Conservation (phyloP, 1,284 basidiomycete species). For the Pyrrhoderma lamaoense region DNA sequence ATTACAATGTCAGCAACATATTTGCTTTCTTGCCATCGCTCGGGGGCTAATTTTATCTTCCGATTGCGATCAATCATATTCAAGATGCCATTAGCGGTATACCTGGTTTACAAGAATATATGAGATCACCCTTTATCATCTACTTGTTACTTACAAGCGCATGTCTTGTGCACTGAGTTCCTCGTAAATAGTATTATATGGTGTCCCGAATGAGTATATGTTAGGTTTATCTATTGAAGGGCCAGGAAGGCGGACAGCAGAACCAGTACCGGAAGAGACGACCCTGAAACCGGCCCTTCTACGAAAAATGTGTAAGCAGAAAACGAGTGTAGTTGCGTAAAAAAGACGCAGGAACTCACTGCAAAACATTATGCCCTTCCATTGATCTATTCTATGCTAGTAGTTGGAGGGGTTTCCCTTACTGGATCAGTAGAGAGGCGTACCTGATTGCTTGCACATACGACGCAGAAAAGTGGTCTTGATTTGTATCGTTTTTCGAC, state of each 20-base stretch:
- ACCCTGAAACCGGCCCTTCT: conserved; percentile 89
- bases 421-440: conserved; percentile 23
- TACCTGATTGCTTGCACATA: conserved; percentile 97
- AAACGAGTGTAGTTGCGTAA: not conserved
- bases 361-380: conserved; percentile 92
- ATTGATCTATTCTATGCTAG: conserved; percentile 87
- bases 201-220: conserved; percentile 96
- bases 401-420: conserved; percentile 6
- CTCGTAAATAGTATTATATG: conserved; percentile 93
- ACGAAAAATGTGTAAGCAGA: conserved; percentile 3
- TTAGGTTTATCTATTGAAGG: conserved; percentile 97
- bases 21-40: conserved; percentile 92
- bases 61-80: conserved; percentile 98
- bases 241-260: conserved; percentile 92
- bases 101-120: conserved; percentile 40
- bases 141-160: conserved; percentile 54
- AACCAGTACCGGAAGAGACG: conserved; percentile 93
- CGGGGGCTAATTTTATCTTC: conserved; percentile 86
- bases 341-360: conserved; percentile 42
- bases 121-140: conserved; percentile 13
- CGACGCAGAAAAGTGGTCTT: conserved; percentile 88
- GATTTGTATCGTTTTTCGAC: conserved; percentile 37
- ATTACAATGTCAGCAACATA: conserved; percentile 92
- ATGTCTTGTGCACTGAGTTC: conserved; percentile 87
- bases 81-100: conserved; percentile 93